phyloP scores from a whole-genome alignment of 768 basidiomycete species.

The Tricholoma flavovirens region DNA sequence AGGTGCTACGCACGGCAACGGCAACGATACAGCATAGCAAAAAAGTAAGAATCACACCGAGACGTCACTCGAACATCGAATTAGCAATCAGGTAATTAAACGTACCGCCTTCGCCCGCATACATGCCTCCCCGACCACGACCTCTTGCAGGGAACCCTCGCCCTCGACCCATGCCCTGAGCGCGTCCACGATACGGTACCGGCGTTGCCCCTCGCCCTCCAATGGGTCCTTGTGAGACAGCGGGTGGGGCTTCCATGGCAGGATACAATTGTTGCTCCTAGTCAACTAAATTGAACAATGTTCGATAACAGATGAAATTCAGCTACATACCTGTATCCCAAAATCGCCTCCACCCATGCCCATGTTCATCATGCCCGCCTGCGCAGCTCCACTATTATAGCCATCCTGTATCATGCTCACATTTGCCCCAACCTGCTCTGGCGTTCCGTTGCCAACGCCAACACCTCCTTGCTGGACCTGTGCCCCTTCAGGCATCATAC shows the following conservation, averaged over 20 bases:
- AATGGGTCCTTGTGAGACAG: slow-evolving; percentile 41
- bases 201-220: slow-evolving; percentile 33
- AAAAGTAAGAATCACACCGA: slow-evolving; percentile 2
- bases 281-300: background rate
- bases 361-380: slow-evolving; percentile 62
- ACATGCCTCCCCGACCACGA: slow-evolving; percentile 39
- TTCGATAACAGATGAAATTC: background rate
- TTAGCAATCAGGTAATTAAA: slow-evolving; percentile 12
- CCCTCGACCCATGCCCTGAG: slow-evolving; percentile 35
- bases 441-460: slow-evolving; percentile 34
- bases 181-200: slow-evolving; percentile 24
- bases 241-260: slow-evolving; percentile 48
- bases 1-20: slow-evolving; percentile 16
- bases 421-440: slow-evolving; percentile 34
- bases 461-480: slow-evolving; percentile 29
- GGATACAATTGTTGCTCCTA: slow-evolving; percentile 70
- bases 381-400: slow-evolving; percentile 36
- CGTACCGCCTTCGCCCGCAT: slow-evolving; percentile 31
- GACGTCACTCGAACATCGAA: slow-evolving; percentile 11
- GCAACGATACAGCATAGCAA: slow-evolving; percentile 3
- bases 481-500: slow-evolving; percentile 37
- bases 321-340: slow-evolving; percentile 61
- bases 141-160: slow-evolving; percentile 36
- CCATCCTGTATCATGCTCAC: slow-evolving; percentile 47
- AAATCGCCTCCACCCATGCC: slow-evolving; percentile 58